phyloP scores from a whole-genome alignment of 2,329 filamentous ascomycete genomes.

The Diaporthe velutina region DNA sequence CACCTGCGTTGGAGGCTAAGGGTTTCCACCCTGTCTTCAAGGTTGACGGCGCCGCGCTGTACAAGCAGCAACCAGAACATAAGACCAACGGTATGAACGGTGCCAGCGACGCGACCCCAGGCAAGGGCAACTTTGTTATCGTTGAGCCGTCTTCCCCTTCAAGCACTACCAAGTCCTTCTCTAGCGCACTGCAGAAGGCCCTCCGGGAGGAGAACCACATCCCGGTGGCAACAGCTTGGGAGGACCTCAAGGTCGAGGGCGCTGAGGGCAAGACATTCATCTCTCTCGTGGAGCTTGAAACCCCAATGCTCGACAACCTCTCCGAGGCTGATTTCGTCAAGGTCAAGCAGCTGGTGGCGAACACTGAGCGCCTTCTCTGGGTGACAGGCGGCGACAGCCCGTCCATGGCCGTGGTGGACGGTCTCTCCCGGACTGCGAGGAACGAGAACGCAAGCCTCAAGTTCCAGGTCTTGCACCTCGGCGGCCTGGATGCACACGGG shows the following conservation, averaged over 20 bases:
- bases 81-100: conserved; percentile 27
- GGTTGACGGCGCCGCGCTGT: conserved; percentile 21
- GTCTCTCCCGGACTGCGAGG: conserved; percentile 7
- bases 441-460: conserved; percentile 14
- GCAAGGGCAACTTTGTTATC: conserved; percentile 33
- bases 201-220: not conserved
- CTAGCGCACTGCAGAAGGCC: not conserved
- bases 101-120: not conserved
- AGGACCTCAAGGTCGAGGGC: not conserved
- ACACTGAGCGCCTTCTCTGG: conserved; percentile 43
- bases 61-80: conserved; percentile 24
- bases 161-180: conserved; percentile 12
- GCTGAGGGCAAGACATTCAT: not conserved
- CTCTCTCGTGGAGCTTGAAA: conserved; percentile 4
- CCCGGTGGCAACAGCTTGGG: not conserved
- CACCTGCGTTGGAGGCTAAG: conserved; percentile 20
- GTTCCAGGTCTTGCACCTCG: conserved; percentile 20
- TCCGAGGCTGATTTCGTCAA: conserved; percentile 29
- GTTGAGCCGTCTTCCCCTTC: conserved; percentile 23
- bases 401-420: conserved; percentile 4
- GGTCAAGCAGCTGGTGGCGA: conserved; percentile 42
- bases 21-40: conserved; percentile 25
- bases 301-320: not conserved
- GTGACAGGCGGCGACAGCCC: conserved; percentile 43
- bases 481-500: not conserved